Conservation (phyloP, 2,329 filamentous ascomycete species). For the Eurotiales sp. region DNA sequence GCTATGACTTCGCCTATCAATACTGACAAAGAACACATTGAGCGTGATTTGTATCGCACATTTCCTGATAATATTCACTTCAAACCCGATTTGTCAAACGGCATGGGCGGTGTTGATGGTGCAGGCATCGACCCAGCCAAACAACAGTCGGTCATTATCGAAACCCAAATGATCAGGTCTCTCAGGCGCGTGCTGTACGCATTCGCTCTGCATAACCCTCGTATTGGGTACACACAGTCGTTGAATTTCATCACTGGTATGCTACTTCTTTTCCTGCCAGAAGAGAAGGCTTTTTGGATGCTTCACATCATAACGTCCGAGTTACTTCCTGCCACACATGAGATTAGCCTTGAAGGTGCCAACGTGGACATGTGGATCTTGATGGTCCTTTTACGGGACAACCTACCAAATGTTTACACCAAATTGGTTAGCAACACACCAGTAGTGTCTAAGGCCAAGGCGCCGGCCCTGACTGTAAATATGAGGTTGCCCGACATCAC, state of each 20-base stretch:
- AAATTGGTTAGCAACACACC: constrained; percentile 73
- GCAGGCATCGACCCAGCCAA: constrained; percentile 35
- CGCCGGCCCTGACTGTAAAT: constrained; percentile 39
- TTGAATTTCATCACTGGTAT: constrained; percentile 92
- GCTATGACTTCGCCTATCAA: constrained; percentile 63
- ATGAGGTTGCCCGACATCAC: constrained; percentile 79
- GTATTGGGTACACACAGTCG: constrained; percentile 92
- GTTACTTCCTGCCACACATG: constrained; percentile 87
- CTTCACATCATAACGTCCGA: constrained; percentile 86
- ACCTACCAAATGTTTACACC: constrained; percentile 76
- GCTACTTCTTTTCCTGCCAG: constrained; percentile 81
- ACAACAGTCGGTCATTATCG: constrained; percentile 43
- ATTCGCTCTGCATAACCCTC: constrained; percentile 85
- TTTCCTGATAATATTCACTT: constrained; percentile 94
- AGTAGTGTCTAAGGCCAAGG: constrained; percentile 34
- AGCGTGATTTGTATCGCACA: constrained; percentile 87
- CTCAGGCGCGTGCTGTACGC: constrained; percentile 82
- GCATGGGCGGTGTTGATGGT: constrained; percentile 18
- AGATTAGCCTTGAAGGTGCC: constrained; percentile 82
- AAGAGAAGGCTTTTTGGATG: constrained; percentile 90
- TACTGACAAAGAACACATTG: constrained; percentile 83
- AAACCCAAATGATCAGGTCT: constrained; percentile 75
- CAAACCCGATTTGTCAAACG: constrained; percentile 56
- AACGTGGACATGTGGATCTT: constrained; percentile 93
- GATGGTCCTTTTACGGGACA: constrained; percentile 80